Base-by-base conservation (phyloP, 345 rosid species). In the Crucihimalaya himalaica region DNA sequence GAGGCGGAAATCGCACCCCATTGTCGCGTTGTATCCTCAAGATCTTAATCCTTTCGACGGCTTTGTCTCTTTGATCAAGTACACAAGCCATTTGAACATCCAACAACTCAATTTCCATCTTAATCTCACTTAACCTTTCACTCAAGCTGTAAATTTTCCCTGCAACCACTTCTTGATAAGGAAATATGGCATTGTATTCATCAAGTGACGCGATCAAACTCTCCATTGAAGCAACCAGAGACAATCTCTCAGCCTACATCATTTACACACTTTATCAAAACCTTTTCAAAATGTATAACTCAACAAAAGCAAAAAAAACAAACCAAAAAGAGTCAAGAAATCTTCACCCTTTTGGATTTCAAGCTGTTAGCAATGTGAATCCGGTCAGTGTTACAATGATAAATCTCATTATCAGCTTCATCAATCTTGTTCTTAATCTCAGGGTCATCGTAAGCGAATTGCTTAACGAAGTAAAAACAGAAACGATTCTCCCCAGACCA, bases 341-440 rank as follows among this genome's bases (percentile, higher is more conserved):
- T 35, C 31, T 77, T 75, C 78, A 93, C 96, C 87, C 84, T 86
- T 81, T 78, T 84, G 3, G 83, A 73, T 78, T 79, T 85, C 70
- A 89, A 42, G 28, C 70, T 84, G 2, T 87, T 83, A 15, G 60
- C 66, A 25, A 86, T 72, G 74, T 82, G 83, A 61, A 76, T 71
- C 40, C 92, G 66, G 14, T 84, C 77, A 52, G 66, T 77, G 73
- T 78, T 91, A 70, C 76, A 78, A 58, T 23, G 78, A 32, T 79
- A 81, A 71, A 89, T 81, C 85, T 87, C 93, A 70, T 69, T 76
- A 79, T 87, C 92, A 70, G 86, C 86, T 78, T 75, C 87, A 52
- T 85, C 89, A 29, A 91, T 77, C 81, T 87, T 85, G 25, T 79
- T 81, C 58, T 79, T 88, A 56, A 86, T 81, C 79, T 82, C 84